Base-by-base conservation (phyloP, 2,329 filamentous ascomycete genomes). In the Mycocentrospora acerina region DNA sequence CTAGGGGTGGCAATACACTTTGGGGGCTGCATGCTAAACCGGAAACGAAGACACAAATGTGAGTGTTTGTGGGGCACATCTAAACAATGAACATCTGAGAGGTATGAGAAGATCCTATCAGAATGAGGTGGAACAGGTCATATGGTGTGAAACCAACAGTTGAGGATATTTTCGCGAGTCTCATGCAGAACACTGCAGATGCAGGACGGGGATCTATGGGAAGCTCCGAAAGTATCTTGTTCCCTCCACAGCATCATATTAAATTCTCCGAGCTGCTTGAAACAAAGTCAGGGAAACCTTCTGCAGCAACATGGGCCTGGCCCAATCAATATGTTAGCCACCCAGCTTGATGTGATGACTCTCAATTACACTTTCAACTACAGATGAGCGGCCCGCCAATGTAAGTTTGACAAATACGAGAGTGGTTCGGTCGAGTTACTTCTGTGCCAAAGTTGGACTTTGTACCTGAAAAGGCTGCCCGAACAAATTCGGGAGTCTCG, bases 301-400 rank as follows among this genome's bases (percentile, higher is more conserved):
- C 19, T 33, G 18, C 40, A 37, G 38, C 35, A 44, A 27, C 15
- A 24, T 13, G 10, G 15, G 22, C 34, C 31, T 31, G 29, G 32
- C 27, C 30, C 10, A 29, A 2, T 11, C 26, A 27, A 10, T 26
- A 18, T 33, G 4, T 22, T 32, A n/a, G n/a, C 37, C 22, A 36
- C 37, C 11, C 29, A 26, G 15, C 30, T 32, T 49, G 31, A 37
- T 35, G 35, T 40, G 48, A 41, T 35, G 30, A 19, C 26, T 39
- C 24, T 32, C 34, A 35, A 33, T 37, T 41, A 46, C 40, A 35
- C 35, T 38, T 41, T 45, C 38, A 41, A 41, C 43, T 51, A 49
- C 45, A 51, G 45, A 17, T 42, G 35, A 35, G 43, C 50, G 50
- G 50, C 38, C 42, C 48, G 45, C 43, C 28, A 51, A 27, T 26